Evolutionary conservation across 192 early-diverging fungal genomes (phyloP).

Genomic region (Allomyces macrogynus): DNA sequence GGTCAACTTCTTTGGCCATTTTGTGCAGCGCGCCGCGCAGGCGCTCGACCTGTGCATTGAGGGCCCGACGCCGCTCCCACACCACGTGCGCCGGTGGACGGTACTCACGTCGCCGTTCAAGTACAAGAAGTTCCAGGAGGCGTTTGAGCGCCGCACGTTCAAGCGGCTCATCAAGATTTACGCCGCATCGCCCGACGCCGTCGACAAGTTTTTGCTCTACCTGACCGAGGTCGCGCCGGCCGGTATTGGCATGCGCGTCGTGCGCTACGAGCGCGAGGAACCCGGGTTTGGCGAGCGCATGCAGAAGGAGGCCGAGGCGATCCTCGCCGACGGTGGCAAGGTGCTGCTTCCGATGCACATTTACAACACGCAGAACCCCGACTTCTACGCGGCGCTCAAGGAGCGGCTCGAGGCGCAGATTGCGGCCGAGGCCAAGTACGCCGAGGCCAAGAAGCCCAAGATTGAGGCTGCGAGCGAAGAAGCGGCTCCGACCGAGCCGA

Average conservation of each 20-base stretch:
- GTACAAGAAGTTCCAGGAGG: slow-evolving; percentile 88
- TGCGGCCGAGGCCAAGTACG: too few species aligned
- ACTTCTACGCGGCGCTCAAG: too few species aligned
- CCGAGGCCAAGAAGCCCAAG: too few species aligned
- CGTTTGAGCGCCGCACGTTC: slow-evolving; percentile 83
- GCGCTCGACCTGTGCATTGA: slow-evolving; percentile 50
- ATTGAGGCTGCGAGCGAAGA: too few species aligned
- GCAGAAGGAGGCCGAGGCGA: not conserved
- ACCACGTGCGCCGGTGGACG: slow-evolving; percentile 56
- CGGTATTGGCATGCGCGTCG: slow-evolving; percentile 66
- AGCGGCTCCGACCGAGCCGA: too few species aligned
- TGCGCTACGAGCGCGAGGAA: slow-evolving; percentile 41
- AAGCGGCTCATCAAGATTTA: slow-evolving; percentile 59
- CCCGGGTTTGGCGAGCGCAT: not conserved
- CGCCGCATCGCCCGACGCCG: slow-evolving; percentile 49
- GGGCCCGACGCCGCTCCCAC: slow-evolving; percentile 46
- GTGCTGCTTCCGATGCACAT: too few species aligned
- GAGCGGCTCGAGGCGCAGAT: too few species aligned
- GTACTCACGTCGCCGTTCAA: slow-evolving; percentile 85
- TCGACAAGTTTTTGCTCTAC: slow-evolving; percentile 60
- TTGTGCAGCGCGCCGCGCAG: slow-evolving; percentile 60
- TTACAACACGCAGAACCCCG: too few species aligned
- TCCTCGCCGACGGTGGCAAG: too few species aligned
- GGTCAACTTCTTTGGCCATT: slow-evolving; percentile 70
- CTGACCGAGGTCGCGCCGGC: slow-evolving; percentile 59